A percentile compares a stretch with the other conserved stretches of the same genome.
Evolutionary conservation across 139 green algal species (phyloP).

Genomic region (Chlamydomonas schloesseri): DNA sequence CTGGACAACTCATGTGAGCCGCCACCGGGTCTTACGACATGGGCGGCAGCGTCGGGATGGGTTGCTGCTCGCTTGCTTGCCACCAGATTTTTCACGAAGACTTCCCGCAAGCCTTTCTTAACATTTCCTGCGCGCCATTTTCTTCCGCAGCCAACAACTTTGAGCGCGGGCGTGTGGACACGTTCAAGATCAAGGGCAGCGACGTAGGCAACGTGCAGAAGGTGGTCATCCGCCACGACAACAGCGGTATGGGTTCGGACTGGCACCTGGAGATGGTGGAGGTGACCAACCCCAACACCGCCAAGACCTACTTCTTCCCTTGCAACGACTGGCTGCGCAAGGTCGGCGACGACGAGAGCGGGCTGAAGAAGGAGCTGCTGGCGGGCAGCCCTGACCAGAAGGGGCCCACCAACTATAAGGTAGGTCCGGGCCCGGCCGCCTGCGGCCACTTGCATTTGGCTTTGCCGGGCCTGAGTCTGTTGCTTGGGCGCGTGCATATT

Average conservation of each 20-base stretch:
- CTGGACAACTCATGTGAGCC: conserved; percentile 35
- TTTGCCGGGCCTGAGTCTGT: too few species aligned
- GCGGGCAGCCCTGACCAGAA: conserved; percentile 40
- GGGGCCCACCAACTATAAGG: conserved; percentile 61
- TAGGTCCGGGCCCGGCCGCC: too few species aligned
- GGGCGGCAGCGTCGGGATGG: too few species aligned
- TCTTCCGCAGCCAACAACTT: conserved; percentile 67
- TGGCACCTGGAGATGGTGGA: conserved; percentile 49
- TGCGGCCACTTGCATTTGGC: too few species aligned
- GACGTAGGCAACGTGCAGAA: conserved; percentile 50
- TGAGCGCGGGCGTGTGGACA: conserved; percentile 54
- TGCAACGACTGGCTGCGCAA: conserved; percentile 66
- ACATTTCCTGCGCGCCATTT: too few species aligned
- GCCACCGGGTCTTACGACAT: too few species aligned
- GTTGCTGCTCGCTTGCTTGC: too few species aligned
- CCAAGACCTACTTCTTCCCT: conserved; percentile 60
- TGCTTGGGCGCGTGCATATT: too few species aligned
- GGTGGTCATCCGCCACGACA: conserved; percentile 55
- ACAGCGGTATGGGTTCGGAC: conserved; percentile 45
- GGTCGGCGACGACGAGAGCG: conserved; percentile 45
- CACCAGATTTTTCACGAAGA: too few species aligned
- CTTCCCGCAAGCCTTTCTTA: too few species aligned
- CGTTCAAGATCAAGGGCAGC: conserved; percentile 56
- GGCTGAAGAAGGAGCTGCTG: conserved; percentile 53
- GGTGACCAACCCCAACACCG: conserved; percentile 48